Evolutionary conservation across 2,329 filamentous ascomycete genomes (phyloP).

Genomic region (Boeremia lycopersici): DNA sequence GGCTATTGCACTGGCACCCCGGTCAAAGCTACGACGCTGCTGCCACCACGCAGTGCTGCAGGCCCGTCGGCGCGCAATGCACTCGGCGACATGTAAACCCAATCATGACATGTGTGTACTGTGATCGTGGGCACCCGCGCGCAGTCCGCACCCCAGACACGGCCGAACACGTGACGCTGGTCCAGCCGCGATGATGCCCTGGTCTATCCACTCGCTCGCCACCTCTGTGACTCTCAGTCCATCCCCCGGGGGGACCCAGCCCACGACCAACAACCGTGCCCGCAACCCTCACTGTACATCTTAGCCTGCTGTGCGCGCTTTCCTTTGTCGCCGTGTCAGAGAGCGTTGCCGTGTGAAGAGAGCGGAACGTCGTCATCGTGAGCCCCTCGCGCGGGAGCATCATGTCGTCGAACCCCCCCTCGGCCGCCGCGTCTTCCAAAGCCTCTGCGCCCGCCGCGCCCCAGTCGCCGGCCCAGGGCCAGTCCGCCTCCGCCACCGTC

Average conservation of each 20-base stretch:
- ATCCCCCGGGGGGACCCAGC: conserved; percentile 39
- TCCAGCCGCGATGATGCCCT: conserved; percentile 1
- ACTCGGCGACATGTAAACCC: too few relatives aligned
- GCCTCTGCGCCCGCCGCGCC: conserved; percentile 45
- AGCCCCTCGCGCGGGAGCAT: conserved; percentile 36
- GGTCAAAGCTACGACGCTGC: conserved; percentile 11
- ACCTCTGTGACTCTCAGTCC: conserved; percentile 37
- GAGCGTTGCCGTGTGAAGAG: background rate
- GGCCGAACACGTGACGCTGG: conserved; percentile 8
- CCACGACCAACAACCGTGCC: conserved; percentile 13
- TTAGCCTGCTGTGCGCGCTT: conserved; percentile 9
- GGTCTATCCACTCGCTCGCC: conserved; percentile 8
- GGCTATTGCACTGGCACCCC: conserved; percentile 5
- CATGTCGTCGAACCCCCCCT: conserved; percentile 54
- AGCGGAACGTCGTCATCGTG: conserved; percentile 27
- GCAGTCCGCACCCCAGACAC: background rate
- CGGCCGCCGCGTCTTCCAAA: conserved; percentile 51
- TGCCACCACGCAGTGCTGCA: background rate
- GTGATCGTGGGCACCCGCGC: background rate
- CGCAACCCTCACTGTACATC: background rate
- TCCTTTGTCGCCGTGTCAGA: conserved; percentile 2
- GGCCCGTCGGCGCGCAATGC: too few relatives aligned
- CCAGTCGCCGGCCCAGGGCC: conserved; percentile 52
- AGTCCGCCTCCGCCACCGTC: conserved; percentile 50
- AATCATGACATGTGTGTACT: background rate